Percentiles rank a stretch among this genome's conserved stretches.
These are phyloP conservation scores for Malassezia equina DNA, from an alignment of 1,284 basidiomycete genomes.

Conservation along the genomic window DNA sequence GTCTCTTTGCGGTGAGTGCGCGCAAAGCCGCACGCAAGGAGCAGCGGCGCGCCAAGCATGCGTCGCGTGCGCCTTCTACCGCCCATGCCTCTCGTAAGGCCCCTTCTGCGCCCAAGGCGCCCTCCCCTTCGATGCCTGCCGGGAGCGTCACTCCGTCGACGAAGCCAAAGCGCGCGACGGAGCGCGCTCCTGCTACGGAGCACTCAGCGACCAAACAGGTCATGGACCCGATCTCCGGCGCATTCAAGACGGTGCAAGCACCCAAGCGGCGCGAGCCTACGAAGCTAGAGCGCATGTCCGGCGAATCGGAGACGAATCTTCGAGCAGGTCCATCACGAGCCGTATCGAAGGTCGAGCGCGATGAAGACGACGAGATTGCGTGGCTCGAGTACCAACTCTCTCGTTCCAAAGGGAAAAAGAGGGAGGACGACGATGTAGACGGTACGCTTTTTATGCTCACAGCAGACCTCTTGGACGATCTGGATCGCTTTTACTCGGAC, in stretches of 20 bases:
- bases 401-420: conserved; percentile 14
- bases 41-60: conserved; percentile 11
- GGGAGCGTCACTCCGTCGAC: too few relatives aligned
- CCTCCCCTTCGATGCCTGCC: too few relatives aligned
- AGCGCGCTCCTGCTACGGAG: too few relatives aligned
- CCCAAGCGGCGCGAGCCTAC: not conserved
- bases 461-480: conserved; percentile 30
- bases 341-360: conserved; percentile 21
- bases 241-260: not conserved
- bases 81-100: not conserved
- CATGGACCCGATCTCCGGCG: conserved; percentile 13
- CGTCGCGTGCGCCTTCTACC: not conserved
- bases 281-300: conserved; percentile 2
- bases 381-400: conserved; percentile 42
- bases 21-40: conserved; percentile 15
- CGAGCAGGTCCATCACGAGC: too few relatives aligned
- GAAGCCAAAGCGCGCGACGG: not conserved
- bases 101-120: not conserved
- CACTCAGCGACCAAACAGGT: not conserved
- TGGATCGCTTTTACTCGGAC: conserved; percentile 30
- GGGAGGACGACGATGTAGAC: conserved; percentile 29
- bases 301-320: not conserved
- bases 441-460: not conserved
- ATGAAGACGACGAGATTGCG: conserved; percentile 45
- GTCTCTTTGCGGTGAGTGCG: not conserved